Base-by-base conservation (phyloP, 2,329 filamentous ascomycete genomes). In the Diaporthe eres region DNA sequence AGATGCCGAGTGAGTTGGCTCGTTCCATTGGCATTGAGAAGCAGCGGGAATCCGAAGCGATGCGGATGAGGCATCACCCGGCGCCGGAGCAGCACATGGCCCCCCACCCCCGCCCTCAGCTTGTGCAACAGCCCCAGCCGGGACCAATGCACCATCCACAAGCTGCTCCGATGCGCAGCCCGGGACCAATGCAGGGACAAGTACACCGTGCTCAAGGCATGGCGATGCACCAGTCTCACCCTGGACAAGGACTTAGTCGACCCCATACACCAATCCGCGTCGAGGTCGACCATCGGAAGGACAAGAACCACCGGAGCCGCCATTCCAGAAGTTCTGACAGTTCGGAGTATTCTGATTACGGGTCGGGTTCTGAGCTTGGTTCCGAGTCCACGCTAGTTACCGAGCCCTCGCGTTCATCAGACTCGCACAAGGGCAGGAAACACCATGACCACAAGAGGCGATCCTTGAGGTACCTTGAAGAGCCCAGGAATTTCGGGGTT, bases 1-100 rank as follows among this genome's bases (percentile, higher is more conserved):
- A 76, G n/a, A 12, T 68, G 12, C 67, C 76, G 19, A 72, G 75
- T 15, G 60, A 73, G 68, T 51, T 77, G 47, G 71, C 71, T 34
- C 60, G 68, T n/a, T 49, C 44, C 47, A n/a, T 72, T 15, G 58
- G 68, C n/a, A 13, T 72, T 17, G 76, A 76, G 37, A 60, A 58
- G 47, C 75, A 74, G 42, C 49, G 70, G 3, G 42, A 60, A 15
- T 34, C 31, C 8, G 74, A 65, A 17, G 55, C 37, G 58, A 47
- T 57, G 57, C 67, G 25, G 15, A 39, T 57, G 55, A 71, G 53
- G 39, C 19, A 47, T 1, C 42, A 37, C 22, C 73, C 63, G 63
- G 19, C 55, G 17, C 65, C 49, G 8, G 55, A 31, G 34, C 65
- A 53, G 44, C 68, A 58, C 25, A 70, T 70, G 70, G 31, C 13